These are phyloP conservation scores for Herpetomonas tarakana DNA, from an alignment of 208 protist genomes.

Conservation along the genomic window DNA sequence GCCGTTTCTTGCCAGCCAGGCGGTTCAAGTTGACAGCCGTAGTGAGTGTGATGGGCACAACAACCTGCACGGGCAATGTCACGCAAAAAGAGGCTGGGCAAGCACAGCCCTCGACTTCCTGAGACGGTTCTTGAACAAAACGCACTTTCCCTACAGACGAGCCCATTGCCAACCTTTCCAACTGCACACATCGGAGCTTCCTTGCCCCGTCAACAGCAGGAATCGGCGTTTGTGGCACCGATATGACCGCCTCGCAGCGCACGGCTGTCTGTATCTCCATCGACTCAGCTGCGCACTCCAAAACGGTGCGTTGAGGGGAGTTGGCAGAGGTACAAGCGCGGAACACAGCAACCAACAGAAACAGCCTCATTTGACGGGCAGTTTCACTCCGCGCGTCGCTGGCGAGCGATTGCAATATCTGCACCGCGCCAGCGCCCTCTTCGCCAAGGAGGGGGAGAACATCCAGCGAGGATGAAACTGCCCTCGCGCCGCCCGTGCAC, in stretches of 20 bases:
- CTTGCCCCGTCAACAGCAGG: background rate
- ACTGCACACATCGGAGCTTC: background rate
- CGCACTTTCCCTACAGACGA: background rate
- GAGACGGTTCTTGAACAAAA: background rate
- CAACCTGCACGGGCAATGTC: background rate
- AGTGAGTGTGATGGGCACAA: background rate
- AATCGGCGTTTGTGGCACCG: background rate
- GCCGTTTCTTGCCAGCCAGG: background rate
- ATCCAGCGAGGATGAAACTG: background rate
- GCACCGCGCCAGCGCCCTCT: background rate
- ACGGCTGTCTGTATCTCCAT: too few species aligned
- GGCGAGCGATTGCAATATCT: background rate
- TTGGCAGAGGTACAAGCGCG: background rate
- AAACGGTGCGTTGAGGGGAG: background rate
- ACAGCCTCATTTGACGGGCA: background rate
- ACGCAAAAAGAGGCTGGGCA: background rate
- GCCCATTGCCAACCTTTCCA: background rate
- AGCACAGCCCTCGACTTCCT: background rate
- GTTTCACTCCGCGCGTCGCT: background rate
- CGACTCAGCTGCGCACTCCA: background rate
- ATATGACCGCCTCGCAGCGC: background rate
- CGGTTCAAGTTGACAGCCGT: background rate
- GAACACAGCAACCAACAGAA: background rate
- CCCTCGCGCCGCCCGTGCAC: too few species aligned
- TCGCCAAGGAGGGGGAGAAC: background rate